Percentiles rank a stretch among this genome's conserved stretches.
Conservation (phyloP, 176 grass and related monocot species). For the Thinopyrum elongatum region DNA sequence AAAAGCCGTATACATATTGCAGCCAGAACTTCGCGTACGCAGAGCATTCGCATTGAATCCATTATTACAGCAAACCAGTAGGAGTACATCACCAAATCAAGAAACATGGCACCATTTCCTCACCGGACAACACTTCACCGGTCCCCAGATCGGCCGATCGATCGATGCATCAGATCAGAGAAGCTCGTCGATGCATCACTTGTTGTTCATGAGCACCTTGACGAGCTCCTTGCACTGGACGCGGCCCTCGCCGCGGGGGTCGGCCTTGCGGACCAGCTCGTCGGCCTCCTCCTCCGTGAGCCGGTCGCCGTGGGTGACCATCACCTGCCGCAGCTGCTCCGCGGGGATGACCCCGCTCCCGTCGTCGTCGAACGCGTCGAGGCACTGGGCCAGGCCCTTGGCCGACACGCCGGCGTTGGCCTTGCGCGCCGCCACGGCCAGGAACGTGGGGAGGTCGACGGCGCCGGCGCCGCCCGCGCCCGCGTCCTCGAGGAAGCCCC, state of each 20-base stretch:
- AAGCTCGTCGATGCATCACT: neutral
- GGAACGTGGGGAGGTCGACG: constrained; percentile 39
- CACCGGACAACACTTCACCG: neutral
- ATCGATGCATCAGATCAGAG: neutral
- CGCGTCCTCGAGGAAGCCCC: constrained; percentile 23
- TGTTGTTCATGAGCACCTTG: constrained; percentile 46
- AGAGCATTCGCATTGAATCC: neutral
- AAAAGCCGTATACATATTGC: neutral
- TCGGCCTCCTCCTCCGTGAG: constrained; percentile 60
- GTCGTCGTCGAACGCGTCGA: constrained; percentile 51
- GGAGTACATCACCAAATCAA: neutral
- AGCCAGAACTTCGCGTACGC: neutral
- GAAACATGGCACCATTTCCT: neutral
- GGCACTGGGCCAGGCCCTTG: constrained; percentile 26
- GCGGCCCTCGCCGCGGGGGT: constrained; percentile 23
- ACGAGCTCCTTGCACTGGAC: constrained; percentile 43
- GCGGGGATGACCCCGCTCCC: constrained; percentile 37
- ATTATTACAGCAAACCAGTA: neutral
- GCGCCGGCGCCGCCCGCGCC: neutral
- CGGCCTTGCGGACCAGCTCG: constrained; percentile 53
- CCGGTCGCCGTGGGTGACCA: constrained; percentile 45
- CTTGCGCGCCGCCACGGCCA: constrained; percentile 48
- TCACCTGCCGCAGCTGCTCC: constrained; percentile 64
- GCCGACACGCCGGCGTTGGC: constrained; percentile 5
- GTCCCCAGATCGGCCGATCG: too few relatives aligned